Evolutionary conservation across 495 filamentous ascomycete genomes (phyloP).

Genomic region (Cetradonia linearis): DNA sequence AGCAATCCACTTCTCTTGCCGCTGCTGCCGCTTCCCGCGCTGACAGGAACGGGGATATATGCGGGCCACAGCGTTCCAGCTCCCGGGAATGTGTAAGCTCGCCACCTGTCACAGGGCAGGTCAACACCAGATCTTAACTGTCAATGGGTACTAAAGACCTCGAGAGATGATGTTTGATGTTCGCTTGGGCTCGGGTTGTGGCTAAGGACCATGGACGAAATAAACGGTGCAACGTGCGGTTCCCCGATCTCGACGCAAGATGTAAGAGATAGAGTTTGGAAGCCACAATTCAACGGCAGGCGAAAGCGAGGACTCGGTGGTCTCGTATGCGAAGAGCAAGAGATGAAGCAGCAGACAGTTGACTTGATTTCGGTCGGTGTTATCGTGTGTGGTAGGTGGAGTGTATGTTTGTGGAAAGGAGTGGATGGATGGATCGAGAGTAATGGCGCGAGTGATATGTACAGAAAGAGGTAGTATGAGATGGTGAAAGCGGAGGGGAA

Average conservation of each 20-base stretch:
- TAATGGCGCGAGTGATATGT: neutral
- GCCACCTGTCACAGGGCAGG: neutral
- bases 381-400: neutral
- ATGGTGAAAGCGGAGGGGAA: conserved; percentile 9
- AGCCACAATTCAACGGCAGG: conserved; percentile 9
- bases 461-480: conserved; percentile 4
- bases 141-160: conserved; percentile 7
- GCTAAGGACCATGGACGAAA: neutral
- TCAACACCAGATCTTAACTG: neutral
- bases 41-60: conserved; percentile 6
- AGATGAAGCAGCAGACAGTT: neutral
- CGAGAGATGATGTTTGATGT: neutral
- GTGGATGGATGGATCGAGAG: too few species aligned
- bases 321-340: neutral
- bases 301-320: neutral
- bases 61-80: conserved; percentile 8
- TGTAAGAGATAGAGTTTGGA: conserved; percentile 16
- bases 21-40: conserved; percentile 21
- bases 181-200: neutral
- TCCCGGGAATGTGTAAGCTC: neutral
- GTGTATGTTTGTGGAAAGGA: neutral
- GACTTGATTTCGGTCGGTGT: neutral
- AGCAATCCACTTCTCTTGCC: conserved; percentile 9
- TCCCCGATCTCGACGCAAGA: conserved; percentile 15
- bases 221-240: conserved; percentile 10